Base-by-base conservation (phyloP, 1,139 yeast species). In the Sugiyamaella japonica region DNA sequence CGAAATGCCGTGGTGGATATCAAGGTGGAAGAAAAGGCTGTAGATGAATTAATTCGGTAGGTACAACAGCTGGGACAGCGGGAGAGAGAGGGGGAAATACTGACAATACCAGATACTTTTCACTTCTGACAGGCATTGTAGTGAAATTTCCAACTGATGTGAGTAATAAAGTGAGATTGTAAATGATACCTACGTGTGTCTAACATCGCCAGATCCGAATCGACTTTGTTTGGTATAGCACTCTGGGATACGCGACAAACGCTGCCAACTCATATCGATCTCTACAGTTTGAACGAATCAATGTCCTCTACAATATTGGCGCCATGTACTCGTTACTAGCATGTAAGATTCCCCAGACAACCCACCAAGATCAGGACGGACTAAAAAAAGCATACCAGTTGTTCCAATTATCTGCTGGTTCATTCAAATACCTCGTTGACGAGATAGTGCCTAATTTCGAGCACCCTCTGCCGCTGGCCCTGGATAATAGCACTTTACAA, bases 191-290 rank as follows among this genome's bases (percentile, higher is more conserved):
- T n/a, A n/a, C n/a, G n/a, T n/a, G n/a, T n/a, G 3, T 20, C 25
- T 20, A 20, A 20, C 9, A 8, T 16, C 12, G 16, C 39, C 13
- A 59, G 64, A 56, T 66, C 41, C 59, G 61, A 6, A 69, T 81
- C 3, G 80, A 77, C 45, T 86, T 88, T 63, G 76, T 81, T 0
- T 90, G 97, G 97, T 81, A 74, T 63, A 84, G 85, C 29, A 82
- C 90, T 0, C 68, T 87, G 16, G 84, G 87, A 0, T 78, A 78
- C 58, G 76, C 81, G 12, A 76, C 78, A 10, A 70, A 74, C 8
- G 80, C 81, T 2, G 65, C 69, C 6, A 63, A 60, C 28, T 0
- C 80, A 81, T 1, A 73, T 37, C 68, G 72, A 36, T 80, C 88
- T 0, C 65, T 85, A 7, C 62, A 68, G 40, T 82, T 79, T 63